Conservation (phyloP, 129 eudicot species). For the Glebionis coronaria region DNA sequence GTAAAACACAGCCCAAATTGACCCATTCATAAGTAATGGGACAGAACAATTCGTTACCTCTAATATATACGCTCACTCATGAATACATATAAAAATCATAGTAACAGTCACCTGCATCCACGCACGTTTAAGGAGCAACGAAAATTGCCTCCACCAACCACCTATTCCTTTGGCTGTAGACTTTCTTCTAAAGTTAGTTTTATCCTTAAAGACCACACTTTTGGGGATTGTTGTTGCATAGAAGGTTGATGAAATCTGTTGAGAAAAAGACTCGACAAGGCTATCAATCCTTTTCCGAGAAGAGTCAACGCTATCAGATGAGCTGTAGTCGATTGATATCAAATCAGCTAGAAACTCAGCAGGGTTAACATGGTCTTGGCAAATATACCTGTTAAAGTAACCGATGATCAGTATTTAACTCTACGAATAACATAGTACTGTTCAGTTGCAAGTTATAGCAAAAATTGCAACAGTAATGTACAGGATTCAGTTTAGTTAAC, state of each 20-base stretch:
- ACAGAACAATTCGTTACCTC: background rate
- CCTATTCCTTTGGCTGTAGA: slow-evolving; percentile 38
- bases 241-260: slow-evolving; percentile 48
- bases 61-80: slow-evolving; percentile 9
- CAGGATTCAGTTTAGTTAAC: slow-evolving; percentile 32
- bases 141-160: slow-evolving; percentile 92
- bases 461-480: background rate
- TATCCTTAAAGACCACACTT: slow-evolving; percentile 28
- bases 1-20: background rate
- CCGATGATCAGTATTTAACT: slow-evolving; percentile 23
- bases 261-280: slow-evolving; percentile 80
- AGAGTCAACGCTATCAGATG: slow-evolving; percentile 72
- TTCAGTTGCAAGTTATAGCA: background rate
- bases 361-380: slow-evolving; percentile 95
- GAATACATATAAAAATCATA: slow-evolving; percentile 9
- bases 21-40: slow-evolving; percentile 5
- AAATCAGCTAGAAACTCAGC: slow-evolving; percentile 98
- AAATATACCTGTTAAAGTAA: slow-evolving; percentile 59
- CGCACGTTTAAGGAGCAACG: slow-evolving; percentile 91
- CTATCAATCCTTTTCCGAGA: slow-evolving; percentile 88
- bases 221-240: slow-evolving; percentile 61
- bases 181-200: slow-evolving; percentile 37
- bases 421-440: slow-evolving; percentile 10
- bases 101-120: slow-evolving; percentile 86
- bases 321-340: slow-evolving; percentile 90